A percentile compares a stretch with the other conserved stretches of the same genome.
phyloP scores from a whole-genome alignment of 306 rosid species.

The Cucumis hystrix region DNA sequence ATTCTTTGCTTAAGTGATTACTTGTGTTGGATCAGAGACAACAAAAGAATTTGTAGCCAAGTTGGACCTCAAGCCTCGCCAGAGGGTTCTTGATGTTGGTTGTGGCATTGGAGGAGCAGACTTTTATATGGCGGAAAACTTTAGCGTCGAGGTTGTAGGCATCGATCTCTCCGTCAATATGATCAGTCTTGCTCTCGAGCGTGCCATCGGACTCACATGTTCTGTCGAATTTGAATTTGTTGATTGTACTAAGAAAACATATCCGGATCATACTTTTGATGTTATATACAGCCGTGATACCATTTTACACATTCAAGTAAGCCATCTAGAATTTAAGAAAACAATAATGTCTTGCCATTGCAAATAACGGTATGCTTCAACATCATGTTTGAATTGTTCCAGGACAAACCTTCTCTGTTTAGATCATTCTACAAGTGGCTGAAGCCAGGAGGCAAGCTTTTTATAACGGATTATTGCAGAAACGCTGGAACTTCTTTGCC shows the following conservation, averaged over 20 bases:
- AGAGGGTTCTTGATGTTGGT: conserved; percentile 86
- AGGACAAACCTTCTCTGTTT: conserved; percentile 75
- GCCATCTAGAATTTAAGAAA: background rate
- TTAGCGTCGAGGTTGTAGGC: conserved; percentile 74
- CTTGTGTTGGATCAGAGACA: conserved; percentile 47
- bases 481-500: conserved; percentile 47
- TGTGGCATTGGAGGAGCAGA: conserved; percentile 93
- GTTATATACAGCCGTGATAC: conserved; percentile 79
- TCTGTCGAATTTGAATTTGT: conserved; percentile 75
- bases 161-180: conserved; percentile 84
- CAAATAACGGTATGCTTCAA: background rate
- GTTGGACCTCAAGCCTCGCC: conserved; percentile 63
- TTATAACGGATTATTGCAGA: conserved; percentile 76
- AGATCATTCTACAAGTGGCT: conserved; percentile 73
- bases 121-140: conserved; percentile 77
- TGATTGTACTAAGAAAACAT: conserved; percentile 65
- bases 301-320: conserved; percentile 75
- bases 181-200: conserved; percentile 83
- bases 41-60: conserved; percentile 66
- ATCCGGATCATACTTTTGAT: conserved; percentile 61
- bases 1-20: background rate
- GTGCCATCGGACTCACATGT: conserved; percentile 61
- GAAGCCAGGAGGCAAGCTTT: conserved; percentile 84
- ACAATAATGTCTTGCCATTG: background rate
- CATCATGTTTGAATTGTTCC: background rate